Percentiles rank a stretch among this genome's conserved stretches.
These are phyloP conservation scores for Pseudogymnoascus sp. DNA, from an alignment of 2,329 filamentous ascomycete species.

Conservation along the genomic window DNA sequence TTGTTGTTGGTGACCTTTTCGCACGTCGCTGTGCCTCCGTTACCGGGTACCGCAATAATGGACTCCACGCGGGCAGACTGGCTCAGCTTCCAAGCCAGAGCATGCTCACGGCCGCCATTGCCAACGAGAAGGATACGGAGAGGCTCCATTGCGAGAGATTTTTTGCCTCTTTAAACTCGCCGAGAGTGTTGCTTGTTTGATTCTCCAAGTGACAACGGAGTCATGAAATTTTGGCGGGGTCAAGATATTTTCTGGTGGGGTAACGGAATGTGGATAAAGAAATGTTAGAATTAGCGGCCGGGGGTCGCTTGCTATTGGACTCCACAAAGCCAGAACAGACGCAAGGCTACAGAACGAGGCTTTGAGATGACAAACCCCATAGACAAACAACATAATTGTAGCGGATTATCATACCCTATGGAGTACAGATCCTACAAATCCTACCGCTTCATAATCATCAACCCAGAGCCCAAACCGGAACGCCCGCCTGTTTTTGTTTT, in stretches of 20 bases:
- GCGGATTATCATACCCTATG: not conserved
- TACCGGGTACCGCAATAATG: conserved; percentile 64
- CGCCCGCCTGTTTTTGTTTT: not conserved
- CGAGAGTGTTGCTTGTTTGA: conserved; percentile 9
- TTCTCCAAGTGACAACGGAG: not conserved
- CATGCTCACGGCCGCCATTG: conserved; percentile 86
- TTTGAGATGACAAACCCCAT: not conserved
- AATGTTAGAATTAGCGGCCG: conserved; percentile 7
- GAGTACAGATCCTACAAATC: conserved; percentile 6
- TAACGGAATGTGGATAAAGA: conserved; percentile 2
- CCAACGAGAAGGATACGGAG: conserved; percentile 76
- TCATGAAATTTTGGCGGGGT: conserved; percentile 7
- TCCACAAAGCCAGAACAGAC: not conserved
- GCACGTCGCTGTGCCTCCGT: conserved; percentile 68
- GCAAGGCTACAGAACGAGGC: not conserved
- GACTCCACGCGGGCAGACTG: conserved; percentile 69
- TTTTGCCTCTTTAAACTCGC: not conserved
- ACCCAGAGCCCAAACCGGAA: conserved; percentile 2
- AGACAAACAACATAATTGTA: not conserved
- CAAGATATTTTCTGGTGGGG: conserved; percentile 7
- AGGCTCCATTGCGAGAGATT: conserved; percentile 15
- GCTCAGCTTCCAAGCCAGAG: conserved; percentile 82
- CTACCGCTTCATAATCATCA: conserved; percentile 4
- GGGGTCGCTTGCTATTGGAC: conserved; percentile 7
- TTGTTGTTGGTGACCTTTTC: conserved; percentile 62